Conservation (phyloP, 495 filamentous ascomycete species). For the Podospora appendiculata region DNA sequence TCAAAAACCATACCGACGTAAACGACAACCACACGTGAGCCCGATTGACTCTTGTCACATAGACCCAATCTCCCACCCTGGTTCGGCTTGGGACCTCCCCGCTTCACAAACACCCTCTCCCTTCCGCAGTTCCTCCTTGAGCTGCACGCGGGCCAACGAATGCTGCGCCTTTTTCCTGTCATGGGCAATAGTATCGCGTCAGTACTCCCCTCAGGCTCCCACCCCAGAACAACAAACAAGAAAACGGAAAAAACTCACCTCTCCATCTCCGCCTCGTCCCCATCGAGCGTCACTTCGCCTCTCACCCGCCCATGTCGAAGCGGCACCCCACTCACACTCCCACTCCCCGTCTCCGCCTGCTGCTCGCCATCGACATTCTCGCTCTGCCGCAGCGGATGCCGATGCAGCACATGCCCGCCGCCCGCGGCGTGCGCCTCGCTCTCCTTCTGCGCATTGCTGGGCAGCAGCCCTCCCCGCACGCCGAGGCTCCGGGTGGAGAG, state of each 20-base stretch:
- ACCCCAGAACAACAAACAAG: neutral
- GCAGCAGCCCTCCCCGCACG: constrained; percentile 23
- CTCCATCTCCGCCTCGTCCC: constrained; percentile 31
- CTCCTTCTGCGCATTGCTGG: constrained; percentile 10
- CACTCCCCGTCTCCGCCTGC: constrained; percentile 4
- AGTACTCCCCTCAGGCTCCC: too few relatives aligned
- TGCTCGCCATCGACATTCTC: constrained; percentile 45
- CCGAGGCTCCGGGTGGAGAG: constrained; percentile 26
- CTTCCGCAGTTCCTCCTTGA: neutral
- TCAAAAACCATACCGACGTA: too few relatives aligned
- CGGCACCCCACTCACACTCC: neutral
- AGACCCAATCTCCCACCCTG: neutral
- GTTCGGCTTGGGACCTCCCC: neutral
- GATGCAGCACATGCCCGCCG: neutral
- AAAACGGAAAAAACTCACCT: constrained; percentile 16
- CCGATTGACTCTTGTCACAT: too few relatives aligned
- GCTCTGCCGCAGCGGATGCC: constrained; percentile 1
- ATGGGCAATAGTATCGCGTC: neutral
- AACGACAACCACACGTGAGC: too few relatives aligned
- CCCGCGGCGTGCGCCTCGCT: constrained; percentile 1
- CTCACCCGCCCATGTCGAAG: constrained; percentile 12
- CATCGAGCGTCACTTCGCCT: constrained; percentile 18
- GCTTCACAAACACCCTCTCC: neutral
- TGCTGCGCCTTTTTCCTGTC: neutral
- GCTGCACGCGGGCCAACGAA: neutral